phyloP scores from a whole-genome alignment of 352 stramenopile genomes.

The Phytopythium kandeliae region DNA sequence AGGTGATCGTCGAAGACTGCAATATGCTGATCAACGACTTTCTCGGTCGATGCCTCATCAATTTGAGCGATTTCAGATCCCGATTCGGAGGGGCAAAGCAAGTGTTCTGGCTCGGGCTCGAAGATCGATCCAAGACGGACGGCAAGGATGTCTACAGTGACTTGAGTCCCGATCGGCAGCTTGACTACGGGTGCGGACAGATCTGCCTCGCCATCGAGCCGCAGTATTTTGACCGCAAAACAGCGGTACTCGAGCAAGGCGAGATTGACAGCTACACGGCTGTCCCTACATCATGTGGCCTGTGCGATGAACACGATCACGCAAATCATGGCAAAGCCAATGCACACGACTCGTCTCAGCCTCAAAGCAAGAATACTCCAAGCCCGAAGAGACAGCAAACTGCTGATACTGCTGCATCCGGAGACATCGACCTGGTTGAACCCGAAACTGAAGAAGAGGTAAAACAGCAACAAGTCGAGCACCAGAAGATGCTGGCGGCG shows the following conservation, averaged over 20 bases:
- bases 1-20: constrained; percentile 55
- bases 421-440: constrained; percentile 22
- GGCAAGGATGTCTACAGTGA: constrained; percentile 31
- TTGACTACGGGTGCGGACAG: constrained; percentile 45
- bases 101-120: constrained; percentile 62
- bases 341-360: constrained; percentile 11
- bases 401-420: constrained; percentile 25
- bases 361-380: constrained; percentile 7
- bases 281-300: constrained; percentile 32
- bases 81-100: constrained; percentile 43
- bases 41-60: constrained; percentile 61
- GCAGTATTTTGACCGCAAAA: constrained; percentile 47
- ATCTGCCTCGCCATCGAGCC: constrained; percentile 63
- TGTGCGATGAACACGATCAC: constrained; percentile 20
- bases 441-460: constrained; percentile 49
- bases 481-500: constrained; percentile 68
- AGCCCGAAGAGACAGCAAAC: constrained; percentile 9
- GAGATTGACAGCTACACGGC: constrained; percentile 57
- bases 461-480: constrained; percentile 62
- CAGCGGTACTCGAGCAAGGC: constrained; percentile 56
- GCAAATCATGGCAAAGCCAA: constrained; percentile 3
- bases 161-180: constrained; percentile 36
- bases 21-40: constrained; percentile 70
- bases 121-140: constrained; percentile 33
- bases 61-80: constrained; percentile 52